Base-by-base conservation (phyloP, 352 stramenopile genomes). In the Pythium brassicae region DNA sequence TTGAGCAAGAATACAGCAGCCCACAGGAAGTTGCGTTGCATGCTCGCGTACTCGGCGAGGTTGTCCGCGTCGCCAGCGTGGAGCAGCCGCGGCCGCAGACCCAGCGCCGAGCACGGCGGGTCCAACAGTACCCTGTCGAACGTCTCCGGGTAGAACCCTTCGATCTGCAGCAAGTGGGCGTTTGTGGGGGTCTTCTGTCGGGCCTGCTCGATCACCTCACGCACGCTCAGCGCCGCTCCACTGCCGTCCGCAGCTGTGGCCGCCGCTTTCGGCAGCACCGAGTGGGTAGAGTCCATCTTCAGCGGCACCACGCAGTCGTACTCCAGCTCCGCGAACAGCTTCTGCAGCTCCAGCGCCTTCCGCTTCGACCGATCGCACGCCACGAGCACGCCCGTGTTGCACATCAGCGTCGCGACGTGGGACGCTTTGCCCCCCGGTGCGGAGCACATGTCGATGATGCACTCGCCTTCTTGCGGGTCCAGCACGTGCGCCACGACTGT, bases 61-160 rank as follows among this genome's bases (percentile, higher is more conserved):
- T 92, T 85, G 22, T 79, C 62, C 0, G 70, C 58, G 35, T 88
- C 77, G 0, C 94, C 67, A 26, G 92, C 80, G 53, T 98, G 79
- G 9, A 87, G 65, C 20, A 98, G 75, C 15, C 95, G 89, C 17
- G 95, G 95, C 40, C 94, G 85, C 39, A 98, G 73, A 2, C 95
- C 95, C 9, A 98, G 71, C 4, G 95, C 94, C 42, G 86, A 97
- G 65, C 71, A 89, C 1, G 95, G 95, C 20, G 93, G 95, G 69
- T 98, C 95, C 2, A 98, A 67, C 26, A 98, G 59, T 32, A 98
- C 91, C 43, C 70, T 77, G 68, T 98, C 94, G 59, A 98, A 98
- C 0, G 91, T 97, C 67, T 97, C 90, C 1, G 84, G 73, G 53
- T 84, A 91, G 50, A 98, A 98, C 9, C 83, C 86, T 17, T 83